Evolutionary conservation across 1,139 yeast genomes (phyloP), one percentile per base, ranked within the genome.

Genomic region (Taphrina confusa): DNA sequence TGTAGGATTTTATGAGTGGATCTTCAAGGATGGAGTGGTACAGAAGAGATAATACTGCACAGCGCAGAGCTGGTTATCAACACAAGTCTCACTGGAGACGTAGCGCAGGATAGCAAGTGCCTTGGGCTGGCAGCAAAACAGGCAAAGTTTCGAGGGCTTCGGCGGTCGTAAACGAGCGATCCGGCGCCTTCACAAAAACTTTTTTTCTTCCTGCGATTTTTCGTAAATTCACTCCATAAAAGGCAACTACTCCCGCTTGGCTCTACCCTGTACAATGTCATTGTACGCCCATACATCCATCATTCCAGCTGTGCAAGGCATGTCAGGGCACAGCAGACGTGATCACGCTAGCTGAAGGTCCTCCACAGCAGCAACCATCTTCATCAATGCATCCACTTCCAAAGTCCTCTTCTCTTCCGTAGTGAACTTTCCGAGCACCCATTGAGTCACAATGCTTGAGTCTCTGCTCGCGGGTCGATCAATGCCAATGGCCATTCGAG

Each of bases 401-500:
- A 56, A 40, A 18, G 23, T 33, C 39, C 27, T 12, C 54, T 14
- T 28, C 47, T 56, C 60, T 18, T 16, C 33, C 4, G 25, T 22
- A 30, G 54, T 56, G 18, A 56, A 56, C 31, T 30, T 25, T 9
- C 47, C 46, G 6, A 56, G 31, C n/a, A 56, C 60, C 50, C 44
- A 46, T 2, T 25, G 22, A 30, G 60, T 47, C 31, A 56, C 60
- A 8, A 23, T 33, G 16, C 16, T 31, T 12, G 54, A 37, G 9
- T 46, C 47, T 3, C 60, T 18, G 27, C 60, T 56, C 39, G 25
- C 60, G 16, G 60, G 60, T n/a, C 60, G 45, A 3, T 16, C 49
- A 9, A 47, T 56, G 9, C 60, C 60, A 14, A 56, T 28, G 11
- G 47, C 54, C 18, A 56, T 27, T 2, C 60, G 46, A 6, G 40